Evolutionary conservation across 192 early-diverging fungal species (phyloP).

Genomic region (Chytriomyces sp.): DNA sequence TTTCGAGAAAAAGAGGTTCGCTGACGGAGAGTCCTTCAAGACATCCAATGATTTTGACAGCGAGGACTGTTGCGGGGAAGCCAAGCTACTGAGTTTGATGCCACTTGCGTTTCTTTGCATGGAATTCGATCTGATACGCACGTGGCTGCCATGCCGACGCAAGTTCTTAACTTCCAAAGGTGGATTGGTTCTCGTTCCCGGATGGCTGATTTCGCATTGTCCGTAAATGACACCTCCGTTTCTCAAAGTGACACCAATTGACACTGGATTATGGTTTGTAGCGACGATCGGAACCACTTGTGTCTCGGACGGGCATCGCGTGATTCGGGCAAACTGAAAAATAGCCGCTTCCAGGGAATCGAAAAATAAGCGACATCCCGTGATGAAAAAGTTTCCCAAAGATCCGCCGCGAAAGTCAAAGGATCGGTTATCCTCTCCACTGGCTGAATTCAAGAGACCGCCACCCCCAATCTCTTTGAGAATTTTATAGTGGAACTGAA

Average conservation of each 20-base stretch:
- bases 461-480: constrained; percentile 56
- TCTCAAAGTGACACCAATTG: constrained; percentile 70
- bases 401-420: constrained; percentile 77
- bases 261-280: constrained; percentile 44
- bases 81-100: not conserved
- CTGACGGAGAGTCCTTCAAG: constrained; percentile 25
- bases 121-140: constrained; percentile 22
- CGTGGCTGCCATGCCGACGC: constrained; percentile 37
- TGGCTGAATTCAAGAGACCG: constrained; percentile 2
- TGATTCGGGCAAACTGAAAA: constrained; percentile 75
- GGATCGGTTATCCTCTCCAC: constrained; percentile 24
- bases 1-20: constrained; percentile 63
- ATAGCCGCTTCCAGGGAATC: constrained; percentile 70
- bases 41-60: not conserved
- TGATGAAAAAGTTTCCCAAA: constrained; percentile 81
- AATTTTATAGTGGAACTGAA: constrained; percentile 72
- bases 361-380: constrained; percentile 75
- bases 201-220: constrained; percentile 80
- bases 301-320: constrained; percentile 66
- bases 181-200: constrained; percentile 51
- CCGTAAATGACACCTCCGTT: constrained; percentile 66
- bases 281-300: constrained; percentile 72
- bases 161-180: not conserved
- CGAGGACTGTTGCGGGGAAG: not conserved
- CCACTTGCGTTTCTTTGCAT: constrained; percentile 1